Base-by-base conservation (phyloP, 345 rosid species). In the Toxicodendron radicans region DNA sequence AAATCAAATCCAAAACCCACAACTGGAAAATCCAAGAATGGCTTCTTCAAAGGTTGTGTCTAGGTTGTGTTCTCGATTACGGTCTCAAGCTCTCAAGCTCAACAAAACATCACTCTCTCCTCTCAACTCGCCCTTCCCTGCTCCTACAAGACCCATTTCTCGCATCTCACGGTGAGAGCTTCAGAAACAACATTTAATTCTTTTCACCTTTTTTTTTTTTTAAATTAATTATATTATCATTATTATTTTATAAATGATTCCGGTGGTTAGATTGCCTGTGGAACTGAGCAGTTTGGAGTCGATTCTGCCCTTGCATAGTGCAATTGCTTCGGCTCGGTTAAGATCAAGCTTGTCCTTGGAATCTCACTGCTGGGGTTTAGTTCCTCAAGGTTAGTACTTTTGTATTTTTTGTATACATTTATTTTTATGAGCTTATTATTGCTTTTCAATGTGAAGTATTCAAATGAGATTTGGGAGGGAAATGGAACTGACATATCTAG, bases 231-330 rank as follows among this genome's bases (percentile, higher is more conserved):
- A 27, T 27, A 27, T 35, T 7, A 33, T 52, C 11, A 58, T 77
- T 53, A 27, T 1, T 10, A 10, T 20, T 58, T 71, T 2, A 21
- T 48, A 51, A 32, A 27, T 17, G 7, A 41, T 69, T 54, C 33
- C 23, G 35, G 51, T 67, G 70, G 43, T 24, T 74, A 90, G 92
- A 68, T 80, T 90, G 62, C 94, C 91, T 1, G 68, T 80, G 86
- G 90, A 87, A 74, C 72, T 91, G 90, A 83, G n/a, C n/a, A n/a
- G n/a, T n/a, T 53, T 74, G 51, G 82, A 60, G 4, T 80, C 91
- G 52, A 85, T 91, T 90, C 16, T 88, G 78, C 94, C 97, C 32
- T 79, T 91, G 70, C 85, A 91, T 76, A 87, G 78, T 46, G 92
- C 91, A 24, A 79, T 85, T 72, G 97, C 94, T 48, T 85, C 90